phyloP scores from a whole-genome alignment of 2,329 filamentous ascomycete genomes.

The Juglanconis juglandina region DNA sequence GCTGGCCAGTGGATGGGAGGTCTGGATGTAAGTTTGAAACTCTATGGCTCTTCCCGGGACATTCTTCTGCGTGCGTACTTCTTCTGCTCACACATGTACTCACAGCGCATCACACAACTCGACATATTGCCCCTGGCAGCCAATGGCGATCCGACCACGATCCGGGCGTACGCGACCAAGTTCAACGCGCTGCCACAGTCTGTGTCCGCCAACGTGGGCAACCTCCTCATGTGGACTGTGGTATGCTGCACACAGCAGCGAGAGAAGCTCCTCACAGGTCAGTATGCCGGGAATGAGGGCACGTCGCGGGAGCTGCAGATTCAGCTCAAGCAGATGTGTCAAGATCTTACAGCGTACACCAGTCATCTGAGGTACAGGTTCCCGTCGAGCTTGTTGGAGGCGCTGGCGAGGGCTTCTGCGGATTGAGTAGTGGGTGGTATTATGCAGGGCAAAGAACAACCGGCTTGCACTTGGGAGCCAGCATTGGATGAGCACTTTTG shows the following conservation, averaged over 20 bases:
- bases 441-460: too few species aligned
- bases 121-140: conserved; percentile 78
- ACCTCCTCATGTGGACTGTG: conserved; percentile 91
- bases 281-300: conserved; percentile 71
- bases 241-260: conserved; percentile 78
- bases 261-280: conserved; percentile 63
- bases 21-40: conserved; percentile 50
- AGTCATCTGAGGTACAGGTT: conserved; percentile 89
- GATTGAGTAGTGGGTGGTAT: conserved; percentile 41
- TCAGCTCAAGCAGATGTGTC: conserved; percentile 72
- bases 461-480: background rate
- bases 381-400: conserved; percentile 83
- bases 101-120: conserved; percentile 64
- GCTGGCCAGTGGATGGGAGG: conserved; percentile 53
- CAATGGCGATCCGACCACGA: conserved; percentile 69
- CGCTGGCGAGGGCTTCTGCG: conserved; percentile 75
- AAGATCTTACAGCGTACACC: conserved; percentile 90
- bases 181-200: conserved; percentile 77
- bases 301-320: conserved; percentile 63
- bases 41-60: too few species aligned
- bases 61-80: background rate
- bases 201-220: conserved; percentile 84
- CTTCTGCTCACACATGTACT: background rate
- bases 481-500: too few species aligned
- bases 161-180: conserved; percentile 75